Base-by-base conservation (phyloP, 352 stramenopile genomes). In the Phytopythium vexans region DNA sequence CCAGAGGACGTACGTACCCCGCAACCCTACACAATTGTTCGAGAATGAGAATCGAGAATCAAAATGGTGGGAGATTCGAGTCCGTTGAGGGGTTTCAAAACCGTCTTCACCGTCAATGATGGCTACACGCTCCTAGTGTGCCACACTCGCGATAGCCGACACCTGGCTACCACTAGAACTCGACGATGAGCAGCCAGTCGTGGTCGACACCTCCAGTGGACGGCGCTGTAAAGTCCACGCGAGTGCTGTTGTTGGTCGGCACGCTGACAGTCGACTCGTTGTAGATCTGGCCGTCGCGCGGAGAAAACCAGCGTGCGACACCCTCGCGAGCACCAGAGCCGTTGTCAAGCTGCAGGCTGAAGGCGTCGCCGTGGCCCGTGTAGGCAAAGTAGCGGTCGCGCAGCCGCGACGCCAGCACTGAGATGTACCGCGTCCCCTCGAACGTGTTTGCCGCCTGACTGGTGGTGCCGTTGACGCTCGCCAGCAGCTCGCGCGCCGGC, bases 181-280 rank as follows among this genome's bases (percentile, higher is more conserved):
- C n/a, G n/a, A n/a, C 44, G 41, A 58, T 56, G 8, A 69, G 32
- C 14, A 69, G 47, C 56, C 61, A 65, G 37, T 69, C 60, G n/a
- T 57, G 7, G 39, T 65, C 61, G 11, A 69, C 35, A 15, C 56
- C 36, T 4, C 52, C 56, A n/a, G 16, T 35, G 12, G 61, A 56
- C 2, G 61, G 61, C 36, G 56, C 56, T 2, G 21, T 56, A 31
- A 68, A 68, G 39, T 65, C 56, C 14, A 62, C 42, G 16, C 61
- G 61, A 5, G 41, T 65, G 15, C 8, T 39, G 7, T 55, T 54
- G 33, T 15, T 35, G 4, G 38, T 48, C 31, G 56, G 42, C 11
- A 62, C 47, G n/a, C 4, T 47, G 8, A 69, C 47, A 3, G 42
- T 55, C 0, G 42, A 56, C 40, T 39, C 50, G 9, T 33, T 15